These are phyloP conservation scores for Plasmopara muralis DNA, from an alignment of 352 stramenopile genomes.

Conservation along the genomic window DNA sequence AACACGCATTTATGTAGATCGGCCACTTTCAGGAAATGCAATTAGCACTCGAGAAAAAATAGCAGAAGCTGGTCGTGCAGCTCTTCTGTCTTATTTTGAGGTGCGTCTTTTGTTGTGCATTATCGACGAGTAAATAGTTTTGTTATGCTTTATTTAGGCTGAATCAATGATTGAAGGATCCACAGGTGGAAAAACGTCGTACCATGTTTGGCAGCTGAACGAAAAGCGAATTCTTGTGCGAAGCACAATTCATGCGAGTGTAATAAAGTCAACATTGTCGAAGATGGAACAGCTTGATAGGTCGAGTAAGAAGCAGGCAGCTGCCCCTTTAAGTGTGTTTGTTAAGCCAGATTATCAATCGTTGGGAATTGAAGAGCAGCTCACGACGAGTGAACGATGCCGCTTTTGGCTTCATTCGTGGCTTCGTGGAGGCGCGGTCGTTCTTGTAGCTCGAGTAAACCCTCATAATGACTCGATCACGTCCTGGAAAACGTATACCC, in stretches of 20 bases:
- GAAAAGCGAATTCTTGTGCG: slow-evolving; percentile 56
- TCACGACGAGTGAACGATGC: slow-evolving; percentile 53
- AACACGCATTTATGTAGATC: slow-evolving; percentile 58
- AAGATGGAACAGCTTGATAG: slow-evolving; percentile 3
- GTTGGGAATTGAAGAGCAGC: slow-evolving; percentile 43
- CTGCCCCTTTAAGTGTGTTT: slow-evolving; percentile 46
- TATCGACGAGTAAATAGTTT: background rate
- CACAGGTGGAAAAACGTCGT: slow-evolving; percentile 27
- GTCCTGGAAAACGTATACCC: slow-evolving; percentile 44
- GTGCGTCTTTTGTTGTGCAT: slow-evolving; percentile 9
- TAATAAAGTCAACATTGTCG: background rate
- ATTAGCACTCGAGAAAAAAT: slow-evolving; percentile 32
- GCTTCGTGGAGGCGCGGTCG: slow-evolving; percentile 50
- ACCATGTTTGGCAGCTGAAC: slow-evolving; percentile 64
- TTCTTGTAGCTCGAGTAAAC: slow-evolving; percentile 46
- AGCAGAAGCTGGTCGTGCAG: slow-evolving; percentile 16
- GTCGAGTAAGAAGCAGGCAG: slow-evolving; percentile 3
- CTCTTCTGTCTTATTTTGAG: slow-evolving; percentile 25
- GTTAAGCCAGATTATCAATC: slow-evolving; percentile 62
- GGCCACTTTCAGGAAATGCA: slow-evolving; percentile 21
- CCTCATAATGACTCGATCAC: slow-evolving; percentile 25
- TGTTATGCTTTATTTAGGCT: slow-evolving; percentile 8
- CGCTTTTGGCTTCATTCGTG: slow-evolving; percentile 74
- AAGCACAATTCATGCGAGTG: slow-evolving; percentile 28
- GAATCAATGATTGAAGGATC: slow-evolving; percentile 21